These are phyloP conservation scores for Trichoderma asperellum DNA, from an alignment of 2,329 filamentous ascomycete genomes.

Conservation along the genomic window DNA sequence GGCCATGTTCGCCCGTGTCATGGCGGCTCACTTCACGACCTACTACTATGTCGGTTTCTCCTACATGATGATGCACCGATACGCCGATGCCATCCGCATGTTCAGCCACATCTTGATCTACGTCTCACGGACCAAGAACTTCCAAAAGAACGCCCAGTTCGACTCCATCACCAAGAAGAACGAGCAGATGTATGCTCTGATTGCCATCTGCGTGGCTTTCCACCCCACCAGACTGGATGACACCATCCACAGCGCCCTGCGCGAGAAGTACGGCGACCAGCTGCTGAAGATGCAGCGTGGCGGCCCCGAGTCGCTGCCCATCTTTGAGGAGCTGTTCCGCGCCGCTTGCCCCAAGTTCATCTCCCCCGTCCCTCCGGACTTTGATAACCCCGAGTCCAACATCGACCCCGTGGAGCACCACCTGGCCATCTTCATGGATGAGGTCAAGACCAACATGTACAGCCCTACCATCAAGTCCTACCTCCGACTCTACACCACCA, in stretches of 20 bases:
- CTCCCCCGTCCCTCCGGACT: constrained; percentile 93
- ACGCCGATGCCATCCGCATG: constrained; percentile 98
- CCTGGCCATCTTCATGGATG: constrained; percentile 97
- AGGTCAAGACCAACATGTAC: constrained; percentile 99
- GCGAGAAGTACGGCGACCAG: constrained; percentile 99
- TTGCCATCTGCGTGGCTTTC: constrained; percentile 98
- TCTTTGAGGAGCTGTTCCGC: constrained; percentile 98
- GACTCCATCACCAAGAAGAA: constrained; percentile 99
- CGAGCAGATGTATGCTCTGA: constrained; percentile 99
- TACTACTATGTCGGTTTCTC: constrained; percentile 99
- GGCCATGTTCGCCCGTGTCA: constrained; percentile 98
- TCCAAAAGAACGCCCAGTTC: constrained; percentile 98
- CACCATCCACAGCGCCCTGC: constrained; percentile 96
- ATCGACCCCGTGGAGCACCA: constrained; percentile 98
- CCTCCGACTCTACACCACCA: constrained; percentile 97
- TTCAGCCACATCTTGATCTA: constrained; percentile 99
- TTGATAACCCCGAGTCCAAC: constrained; percentile 95
- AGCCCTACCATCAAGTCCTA: constrained; percentile 98
- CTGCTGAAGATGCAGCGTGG: constrained; percentile 95
- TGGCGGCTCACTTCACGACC: constrained; percentile 99
- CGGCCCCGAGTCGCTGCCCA: constrained; percentile 89
- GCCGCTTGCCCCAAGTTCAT: constrained; percentile 99
- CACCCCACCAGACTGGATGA: constrained; percentile 96
- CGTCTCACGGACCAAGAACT: constrained; percentile 98
- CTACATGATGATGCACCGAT: constrained; percentile 99